These are phyloP conservation scores for Cercospora sojina DNA, from an alignment of 2,329 filamentous ascomycete species.

Conservation along the genomic window DNA sequence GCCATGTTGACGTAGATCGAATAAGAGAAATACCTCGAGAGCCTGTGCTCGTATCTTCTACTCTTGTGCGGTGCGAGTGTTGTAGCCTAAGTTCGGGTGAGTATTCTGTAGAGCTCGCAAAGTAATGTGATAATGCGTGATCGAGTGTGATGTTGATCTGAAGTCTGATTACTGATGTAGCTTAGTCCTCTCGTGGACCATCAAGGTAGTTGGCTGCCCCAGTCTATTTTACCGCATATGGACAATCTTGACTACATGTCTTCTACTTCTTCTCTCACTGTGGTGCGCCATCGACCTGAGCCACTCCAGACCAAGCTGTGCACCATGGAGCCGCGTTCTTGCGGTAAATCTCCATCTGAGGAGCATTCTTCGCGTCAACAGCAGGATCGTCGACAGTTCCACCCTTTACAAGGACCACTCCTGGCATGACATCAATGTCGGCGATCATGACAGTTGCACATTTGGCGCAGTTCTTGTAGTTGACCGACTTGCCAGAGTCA, in stretches of 20 bases:
- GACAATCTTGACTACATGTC: neutral
- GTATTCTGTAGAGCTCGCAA: neutral
- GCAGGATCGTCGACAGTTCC: conserved; percentile 37
- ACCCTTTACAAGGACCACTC: conserved; percentile 34
- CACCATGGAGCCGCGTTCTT: conserved; percentile 36
- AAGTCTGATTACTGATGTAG: neutral
- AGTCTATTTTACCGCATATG: neutral
- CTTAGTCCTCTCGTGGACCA: neutral
- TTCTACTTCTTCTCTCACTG: conserved; percentile 2
- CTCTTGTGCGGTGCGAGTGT: neutral
- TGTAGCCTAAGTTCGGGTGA: neutral
- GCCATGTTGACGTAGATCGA: neutral
- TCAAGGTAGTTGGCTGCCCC: neutral
- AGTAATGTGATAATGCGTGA: neutral
- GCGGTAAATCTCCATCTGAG: conserved; percentile 35
- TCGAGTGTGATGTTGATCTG: neutral
- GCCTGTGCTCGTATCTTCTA: neutral
- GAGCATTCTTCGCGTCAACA: conserved; percentile 27
- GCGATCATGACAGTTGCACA: conserved; percentile 36
- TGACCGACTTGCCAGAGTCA: conserved; percentile 36
- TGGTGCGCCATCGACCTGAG: conserved; percentile 30
- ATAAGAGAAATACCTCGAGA: neutral
- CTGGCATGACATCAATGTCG: conserved; percentile 29
- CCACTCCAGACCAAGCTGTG: conserved; percentile 24
- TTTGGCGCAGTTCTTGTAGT: conserved; percentile 34